These are phyloP conservation scores for Ceratonia siliqua DNA, from an alignment of 306 rosid species.

Conservation along the genomic window DNA sequence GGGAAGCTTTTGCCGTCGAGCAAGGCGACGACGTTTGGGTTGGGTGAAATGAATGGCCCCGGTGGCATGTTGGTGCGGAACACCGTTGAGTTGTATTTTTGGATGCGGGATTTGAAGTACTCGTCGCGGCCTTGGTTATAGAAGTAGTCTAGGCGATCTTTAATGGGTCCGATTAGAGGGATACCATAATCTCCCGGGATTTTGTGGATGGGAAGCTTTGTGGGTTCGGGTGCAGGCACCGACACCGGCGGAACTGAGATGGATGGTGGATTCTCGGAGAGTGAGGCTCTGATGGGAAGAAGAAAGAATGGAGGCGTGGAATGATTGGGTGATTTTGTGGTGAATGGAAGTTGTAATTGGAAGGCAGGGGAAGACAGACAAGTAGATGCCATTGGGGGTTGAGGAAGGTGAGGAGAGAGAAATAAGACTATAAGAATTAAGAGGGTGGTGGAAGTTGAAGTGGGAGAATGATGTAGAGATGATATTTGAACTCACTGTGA, in stretches of 20 bases:
- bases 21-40: conserved; percentile 66
- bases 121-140: conserved; percentile 88
- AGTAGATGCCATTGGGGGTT: conserved; percentile 46
- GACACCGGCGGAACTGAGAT: conserved; percentile 26
- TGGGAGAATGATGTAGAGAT: too few species aligned
- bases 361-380: conserved; percentile 41
- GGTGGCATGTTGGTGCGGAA: conserved; percentile 88
- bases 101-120: conserved; percentile 78
- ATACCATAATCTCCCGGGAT: conserved; percentile 80
- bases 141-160: conserved; percentile 75
- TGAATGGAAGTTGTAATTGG: conserved; percentile 40
- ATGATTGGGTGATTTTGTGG: conserved; percentile 9
- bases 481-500: too few species aligned
- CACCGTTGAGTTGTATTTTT: conserved; percentile 75
- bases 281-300: conserved; percentile 47
- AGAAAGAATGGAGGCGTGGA: neutral
- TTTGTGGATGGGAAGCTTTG: conserved; percentile 60
- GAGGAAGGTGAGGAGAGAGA: too few species aligned
- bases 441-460: too few species aligned
- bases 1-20: conserved; percentile 89
- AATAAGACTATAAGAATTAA: too few species aligned
- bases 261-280: conserved; percentile 53
- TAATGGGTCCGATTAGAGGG: conserved; percentile 63
- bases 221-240: conserved; percentile 17
- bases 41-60: conserved; percentile 57